phyloP scores from a whole-genome alignment of 1,139 yeast species.

The Kazachstania sp. region DNA sequence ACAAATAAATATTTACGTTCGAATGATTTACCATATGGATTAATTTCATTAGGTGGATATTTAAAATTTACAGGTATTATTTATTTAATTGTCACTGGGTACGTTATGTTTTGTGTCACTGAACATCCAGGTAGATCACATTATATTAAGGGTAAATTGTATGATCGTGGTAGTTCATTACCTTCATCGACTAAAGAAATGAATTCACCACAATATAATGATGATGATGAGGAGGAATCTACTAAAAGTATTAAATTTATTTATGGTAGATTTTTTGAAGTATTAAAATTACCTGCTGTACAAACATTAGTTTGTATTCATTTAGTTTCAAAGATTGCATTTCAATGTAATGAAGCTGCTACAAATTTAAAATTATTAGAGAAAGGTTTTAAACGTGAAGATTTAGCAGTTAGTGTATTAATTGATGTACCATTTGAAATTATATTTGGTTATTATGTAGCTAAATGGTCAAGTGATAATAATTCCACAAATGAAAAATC shows the following conservation, averaged over 20 bases:
- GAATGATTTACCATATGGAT: constrained; percentile 45
- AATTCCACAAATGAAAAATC: background rate
- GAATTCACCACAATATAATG: constrained; percentile 4
- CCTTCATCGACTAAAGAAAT: background rate
- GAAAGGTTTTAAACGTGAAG: constrained; percentile 88
- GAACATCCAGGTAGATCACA: constrained; percentile 46
- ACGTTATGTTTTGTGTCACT: constrained; percentile 48
- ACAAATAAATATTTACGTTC: constrained; percentile 74
- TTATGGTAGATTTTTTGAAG: constrained; percentile 70
- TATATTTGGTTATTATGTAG: constrained; percentile 90
- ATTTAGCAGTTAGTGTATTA: constrained; percentile 81
- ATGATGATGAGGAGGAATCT: constrained; percentile 20
- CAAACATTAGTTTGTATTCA: constrained; percentile 69
- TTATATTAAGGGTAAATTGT: background rate
- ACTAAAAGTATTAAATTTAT: constrained; percentile 37
- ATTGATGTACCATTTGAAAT: constrained; percentile 96
- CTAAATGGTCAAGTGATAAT: constrained; percentile 65
- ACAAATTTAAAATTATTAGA: constrained; percentile 89
- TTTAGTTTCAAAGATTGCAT: constrained; percentile 77
- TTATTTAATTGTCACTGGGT: constrained; percentile 58
- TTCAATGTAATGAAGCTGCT: constrained; percentile 93
- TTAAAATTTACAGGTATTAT: constrained; percentile 69
- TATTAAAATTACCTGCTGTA: constrained; percentile 66
- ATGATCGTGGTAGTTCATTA: background rate
- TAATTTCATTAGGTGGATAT: constrained; percentile 66